Base-by-base conservation (phyloP, 1,284 basidiomycete genomes). In the Cutaneotrichosporon daszewskae region DNA sequence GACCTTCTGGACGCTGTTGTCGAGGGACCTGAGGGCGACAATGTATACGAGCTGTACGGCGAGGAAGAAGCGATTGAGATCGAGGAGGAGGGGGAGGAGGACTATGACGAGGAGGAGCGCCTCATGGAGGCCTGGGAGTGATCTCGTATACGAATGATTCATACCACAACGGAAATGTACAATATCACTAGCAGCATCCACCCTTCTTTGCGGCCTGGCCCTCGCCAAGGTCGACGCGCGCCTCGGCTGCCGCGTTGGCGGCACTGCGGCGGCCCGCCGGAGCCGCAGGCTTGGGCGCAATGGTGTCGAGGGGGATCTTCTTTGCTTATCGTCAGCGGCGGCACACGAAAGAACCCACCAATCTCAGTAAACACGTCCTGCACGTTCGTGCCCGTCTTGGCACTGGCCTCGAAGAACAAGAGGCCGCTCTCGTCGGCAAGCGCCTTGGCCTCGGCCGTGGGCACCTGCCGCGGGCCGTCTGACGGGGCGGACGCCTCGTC, bases 291-390 rank as follows among this genome's bases (percentile, higher is more conserved):
- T 65, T 81, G 19, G 87, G 84, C 39, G 87, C 84, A 54, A 92
- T 75, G 51, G 91, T 87, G 84, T 94, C 91, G 66, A 94, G 87
- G 19, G 91, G 91, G 61, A 95, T 94, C 73, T 90, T 91, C 79
- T 91, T 92, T 72, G 88, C 88, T 92, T 65, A 5, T 18, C 10
- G 35, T 37, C 24, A 37, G 35, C n/a, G 24, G 9, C 17, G 51
- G 45, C 17, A 18, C 32, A 18, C 9, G 11, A 34, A 1, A 42
- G 46, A 22, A 73, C 83, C 50, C 50, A 92, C 90, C 91, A 62
- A 96, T 95, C 73, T 98, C 95, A 8, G 94, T 98, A 68, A 99
- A 99, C 25, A 98, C 83, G 64, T 98, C 94, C 35, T 92, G 85
- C 41, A 99, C 82, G 35, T 92, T 92, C 59, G 94, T 86, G 29